Evolutionary conservation across 2,329 filamentous ascomycete species (phyloP).

Genomic region (Leptographium procerum): DNA sequence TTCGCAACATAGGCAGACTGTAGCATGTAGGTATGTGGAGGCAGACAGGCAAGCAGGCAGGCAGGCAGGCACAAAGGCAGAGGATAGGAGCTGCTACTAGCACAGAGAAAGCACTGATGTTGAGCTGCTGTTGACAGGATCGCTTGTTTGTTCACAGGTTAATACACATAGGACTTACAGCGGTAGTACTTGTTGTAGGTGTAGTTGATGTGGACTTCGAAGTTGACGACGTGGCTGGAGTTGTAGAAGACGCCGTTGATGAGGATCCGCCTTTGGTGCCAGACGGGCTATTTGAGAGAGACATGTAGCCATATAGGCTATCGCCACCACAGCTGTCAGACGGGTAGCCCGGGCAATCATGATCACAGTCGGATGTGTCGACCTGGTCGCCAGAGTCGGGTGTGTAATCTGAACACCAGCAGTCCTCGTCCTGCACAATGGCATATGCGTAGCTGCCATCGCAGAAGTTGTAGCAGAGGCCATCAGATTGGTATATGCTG

Average conservation of each 20-base stretch:
- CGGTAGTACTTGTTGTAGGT: constrained; percentile 8
- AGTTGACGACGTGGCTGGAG: not conserved
- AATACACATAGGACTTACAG: too few relatives aligned
- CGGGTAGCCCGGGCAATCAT: constrained; percentile 57
- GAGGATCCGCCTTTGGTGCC: constrained; percentile 33
- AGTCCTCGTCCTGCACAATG: constrained; percentile 51
- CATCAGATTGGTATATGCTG: constrained; percentile 56
- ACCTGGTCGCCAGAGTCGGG: constrained; percentile 36
- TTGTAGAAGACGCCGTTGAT: not conserved
- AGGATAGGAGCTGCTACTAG: constrained; percentile 2
- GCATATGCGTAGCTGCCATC: constrained; percentile 49
- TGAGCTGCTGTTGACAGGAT: not conserved
- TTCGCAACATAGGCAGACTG: not conserved
- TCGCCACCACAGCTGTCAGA: constrained; percentile 53
- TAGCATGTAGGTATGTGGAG: not conserved
- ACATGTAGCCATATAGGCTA: constrained; percentile 54
- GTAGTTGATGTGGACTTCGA: not conserved
- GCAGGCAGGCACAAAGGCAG: not conserved
- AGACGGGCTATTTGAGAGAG: constrained; percentile 38
- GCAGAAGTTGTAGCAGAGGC: constrained; percentile 54
- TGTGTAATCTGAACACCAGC: constrained; percentile 65
- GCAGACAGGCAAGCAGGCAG: not conserved
- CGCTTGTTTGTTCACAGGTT: not conserved
- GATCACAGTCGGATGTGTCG: constrained; percentile 37
- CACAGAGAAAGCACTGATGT: not conserved